Percentiles rank a stretch among this genome's conserved stretches.
phyloP scores from a whole-genome alignment of 306 rosid species.

The Cicer cuneatum region DNA sequence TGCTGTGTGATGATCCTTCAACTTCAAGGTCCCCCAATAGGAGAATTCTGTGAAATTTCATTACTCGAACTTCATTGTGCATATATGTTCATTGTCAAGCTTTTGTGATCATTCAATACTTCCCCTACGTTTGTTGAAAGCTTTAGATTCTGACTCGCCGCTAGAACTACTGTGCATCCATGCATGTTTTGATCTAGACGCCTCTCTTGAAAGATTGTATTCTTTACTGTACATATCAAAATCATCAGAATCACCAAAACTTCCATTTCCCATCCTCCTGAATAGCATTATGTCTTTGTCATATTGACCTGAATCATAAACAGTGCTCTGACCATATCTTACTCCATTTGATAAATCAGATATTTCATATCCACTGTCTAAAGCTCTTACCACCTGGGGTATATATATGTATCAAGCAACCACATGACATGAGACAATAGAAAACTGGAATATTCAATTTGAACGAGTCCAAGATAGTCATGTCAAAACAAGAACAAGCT shows the following conservation, averaged over 20 bases:
- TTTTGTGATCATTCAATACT: conserved; percentile 34
- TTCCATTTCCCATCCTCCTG: conserved; percentile 67
- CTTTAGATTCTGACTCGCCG: conserved; percentile 61
- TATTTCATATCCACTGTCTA: conserved; percentile 68
- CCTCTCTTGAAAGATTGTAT: conserved; percentile 52
- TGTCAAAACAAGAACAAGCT: conserved; percentile 4
- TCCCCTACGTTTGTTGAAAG: conserved; percentile 43
- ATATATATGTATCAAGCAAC: conserved; percentile 8
- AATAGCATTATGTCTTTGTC: conserved; percentile 69
- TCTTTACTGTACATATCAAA: conserved; percentile 57
- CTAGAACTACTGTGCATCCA: conserved; percentile 54
- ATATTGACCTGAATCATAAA: conserved; percentile 83
- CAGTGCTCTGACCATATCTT: conserved; percentile 78
- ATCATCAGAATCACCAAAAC: conserved; percentile 56
- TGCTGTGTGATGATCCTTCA: conserved; percentile 18
- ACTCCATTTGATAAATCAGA: conserved; percentile 87
- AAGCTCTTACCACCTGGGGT: conserved; percentile 79
- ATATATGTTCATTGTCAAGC: conserved; percentile 25
- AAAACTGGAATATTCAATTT: background rate
- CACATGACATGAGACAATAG: conserved; percentile 17
- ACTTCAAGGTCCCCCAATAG: conserved; percentile 8
- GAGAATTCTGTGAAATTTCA: conserved; percentile 6
- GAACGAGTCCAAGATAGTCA: background rate
- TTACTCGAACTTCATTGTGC: conserved; percentile 29
- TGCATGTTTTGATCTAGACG: conserved; percentile 45